These are phyloP conservation scores for Metschnikowia colocasiae DNA, from an alignment of 805 yeast genomes.

Conservation along the genomic window DNA sequence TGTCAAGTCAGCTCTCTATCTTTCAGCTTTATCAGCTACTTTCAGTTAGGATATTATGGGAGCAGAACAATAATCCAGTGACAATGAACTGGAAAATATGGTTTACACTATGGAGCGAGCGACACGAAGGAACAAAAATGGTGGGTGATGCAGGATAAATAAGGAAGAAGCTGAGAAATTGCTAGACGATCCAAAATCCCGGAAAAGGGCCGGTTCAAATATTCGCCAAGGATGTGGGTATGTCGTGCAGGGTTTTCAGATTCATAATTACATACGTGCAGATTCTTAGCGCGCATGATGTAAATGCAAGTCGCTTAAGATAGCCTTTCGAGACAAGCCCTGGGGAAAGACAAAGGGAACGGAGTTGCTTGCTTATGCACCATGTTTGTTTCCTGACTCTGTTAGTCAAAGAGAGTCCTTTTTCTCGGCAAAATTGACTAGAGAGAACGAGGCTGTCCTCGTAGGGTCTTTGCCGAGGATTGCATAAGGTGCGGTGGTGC, in stretches of 20 bases:
- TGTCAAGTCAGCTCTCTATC: too few relatives aligned
- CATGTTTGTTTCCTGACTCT: background rate
- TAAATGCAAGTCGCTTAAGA: background rate
- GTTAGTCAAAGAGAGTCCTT: too few relatives aligned
- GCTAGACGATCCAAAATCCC: background rate
- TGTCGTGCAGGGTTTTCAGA: constrained; percentile 1
- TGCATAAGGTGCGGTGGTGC: background rate
- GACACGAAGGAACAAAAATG: too few relatives aligned
- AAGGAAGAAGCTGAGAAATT: too few relatives aligned
- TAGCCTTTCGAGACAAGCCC: background rate
- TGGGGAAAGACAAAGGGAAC: background rate
- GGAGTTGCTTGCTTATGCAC: background rate
- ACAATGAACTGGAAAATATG: background rate
- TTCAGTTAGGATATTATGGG: background rate
- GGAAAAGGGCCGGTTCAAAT: background rate
- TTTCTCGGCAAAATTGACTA: too few relatives aligned
- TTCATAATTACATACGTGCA: background rate
- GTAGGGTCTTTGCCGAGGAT: background rate
- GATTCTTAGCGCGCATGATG: constrained; percentile 1
- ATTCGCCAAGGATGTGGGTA: background rate
- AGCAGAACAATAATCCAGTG: background rate
- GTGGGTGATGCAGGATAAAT: background rate
- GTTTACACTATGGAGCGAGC: background rate
- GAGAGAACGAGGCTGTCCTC: too few relatives aligned
- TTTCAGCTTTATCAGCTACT: background rate